phyloP scores from a whole-genome alignment of 345 rosid genomes.

The Eucalyptus polyanthemos region DNA sequence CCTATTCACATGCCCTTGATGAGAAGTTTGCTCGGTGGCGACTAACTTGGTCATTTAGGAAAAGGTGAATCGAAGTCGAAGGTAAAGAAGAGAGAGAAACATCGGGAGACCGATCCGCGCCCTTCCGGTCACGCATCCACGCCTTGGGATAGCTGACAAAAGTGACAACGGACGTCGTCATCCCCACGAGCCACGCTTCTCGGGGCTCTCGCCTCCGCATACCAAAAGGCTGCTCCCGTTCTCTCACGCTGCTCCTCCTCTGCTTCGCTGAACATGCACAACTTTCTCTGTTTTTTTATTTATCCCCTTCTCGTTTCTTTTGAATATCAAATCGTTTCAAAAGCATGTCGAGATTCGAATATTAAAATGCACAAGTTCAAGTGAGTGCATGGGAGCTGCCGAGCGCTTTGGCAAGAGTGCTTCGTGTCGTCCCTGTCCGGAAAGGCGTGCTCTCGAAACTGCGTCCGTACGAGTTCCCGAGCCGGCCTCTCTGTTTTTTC shows the following conservation, averaged over 20 bases:
- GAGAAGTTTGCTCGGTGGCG: neutral
- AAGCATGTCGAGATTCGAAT: neutral
- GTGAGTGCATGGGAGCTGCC: neutral
- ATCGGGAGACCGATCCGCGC: neutral
- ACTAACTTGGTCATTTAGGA: neutral
- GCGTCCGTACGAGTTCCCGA: neutral
- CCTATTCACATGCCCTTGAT: neutral
- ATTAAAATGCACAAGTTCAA: neutral
- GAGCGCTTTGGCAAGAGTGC: neutral
- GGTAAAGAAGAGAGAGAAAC: neutral
- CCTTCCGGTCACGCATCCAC: neutral
- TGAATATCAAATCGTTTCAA: neutral
- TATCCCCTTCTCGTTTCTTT: neutral
- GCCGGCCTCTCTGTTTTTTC: neutral
- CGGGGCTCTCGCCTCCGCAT: neutral
- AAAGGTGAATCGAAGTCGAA: neutral
- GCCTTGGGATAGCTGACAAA: neutral
- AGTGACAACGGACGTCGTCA: neutral
- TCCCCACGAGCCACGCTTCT: neutral
- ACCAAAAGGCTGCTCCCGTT: neutral
- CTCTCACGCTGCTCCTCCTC: neutral
- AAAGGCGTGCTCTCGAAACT: neutral
- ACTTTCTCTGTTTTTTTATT: neutral
- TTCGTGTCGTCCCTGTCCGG: neutral
- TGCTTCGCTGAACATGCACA: neutral